Conservation (phyloP, 768 basidiomycete species). For the Suillus cothurnatus region DNA sequence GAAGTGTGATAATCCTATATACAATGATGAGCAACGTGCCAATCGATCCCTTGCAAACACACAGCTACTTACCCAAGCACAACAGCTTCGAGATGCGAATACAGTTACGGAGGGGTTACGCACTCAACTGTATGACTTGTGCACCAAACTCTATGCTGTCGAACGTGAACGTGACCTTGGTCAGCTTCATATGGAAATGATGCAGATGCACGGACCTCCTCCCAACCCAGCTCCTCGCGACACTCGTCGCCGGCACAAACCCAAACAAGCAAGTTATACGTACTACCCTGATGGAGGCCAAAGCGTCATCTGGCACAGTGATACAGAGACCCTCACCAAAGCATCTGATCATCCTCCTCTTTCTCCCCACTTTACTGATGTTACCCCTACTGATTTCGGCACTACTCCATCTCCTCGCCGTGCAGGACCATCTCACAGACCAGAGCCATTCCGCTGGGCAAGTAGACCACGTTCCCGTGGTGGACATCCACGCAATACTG, state of each 20-base stretch:
- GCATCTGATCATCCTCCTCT: too few species aligned
- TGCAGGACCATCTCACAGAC: not conserved
- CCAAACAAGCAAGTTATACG: too few species aligned
- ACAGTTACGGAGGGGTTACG: conserved; percentile 21
- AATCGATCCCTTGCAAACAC: conserved; percentile 25
- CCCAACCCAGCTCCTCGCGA: not conserved
- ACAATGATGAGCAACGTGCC: conserved; percentile 29
- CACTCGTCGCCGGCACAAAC: too few species aligned
- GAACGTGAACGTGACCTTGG: conserved; percentile 18
- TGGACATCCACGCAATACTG: not conserved
- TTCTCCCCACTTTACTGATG: too few species aligned
- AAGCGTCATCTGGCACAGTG: too few species aligned
- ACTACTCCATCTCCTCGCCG: not conserved
- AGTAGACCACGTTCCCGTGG: not conserved
- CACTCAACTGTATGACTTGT: conserved; percentile 12
- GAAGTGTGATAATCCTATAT: too few species aligned
- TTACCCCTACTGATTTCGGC: too few species aligned
- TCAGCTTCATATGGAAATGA: conserved; percentile 19
- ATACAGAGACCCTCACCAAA: too few species aligned
- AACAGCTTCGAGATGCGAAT: conserved; percentile 33
- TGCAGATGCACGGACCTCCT: not conserved
- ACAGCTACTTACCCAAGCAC: conserved; percentile 25
- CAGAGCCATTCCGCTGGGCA: not conserved
- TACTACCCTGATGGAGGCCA: too few species aligned
- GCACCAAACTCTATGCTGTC: not conserved